Conservation (phyloP, 192 early-diverging fungal species). For the Coemansia sp. region DNA sequence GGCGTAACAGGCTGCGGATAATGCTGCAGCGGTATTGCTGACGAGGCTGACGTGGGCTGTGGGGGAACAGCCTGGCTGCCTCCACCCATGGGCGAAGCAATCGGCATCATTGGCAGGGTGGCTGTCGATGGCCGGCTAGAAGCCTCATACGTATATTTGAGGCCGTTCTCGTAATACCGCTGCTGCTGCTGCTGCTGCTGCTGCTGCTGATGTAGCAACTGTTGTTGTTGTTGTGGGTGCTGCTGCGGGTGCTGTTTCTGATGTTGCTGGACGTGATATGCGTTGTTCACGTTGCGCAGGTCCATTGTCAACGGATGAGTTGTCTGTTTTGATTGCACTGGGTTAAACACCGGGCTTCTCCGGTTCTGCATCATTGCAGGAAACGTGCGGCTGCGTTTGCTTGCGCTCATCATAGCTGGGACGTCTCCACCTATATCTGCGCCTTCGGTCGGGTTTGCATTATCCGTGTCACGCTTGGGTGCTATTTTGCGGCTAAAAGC, state of each 20-base stretch:
- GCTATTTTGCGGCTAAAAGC: slow-evolving; percentile 38
- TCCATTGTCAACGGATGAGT: not conserved
- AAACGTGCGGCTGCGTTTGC: slow-evolving; percentile 52
- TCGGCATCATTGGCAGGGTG: slow-evolving; percentile 24
- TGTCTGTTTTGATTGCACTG: slow-evolving; percentile 10
- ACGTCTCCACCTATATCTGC: slow-evolving; percentile 4
- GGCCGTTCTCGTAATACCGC: slow-evolving; percentile 15
- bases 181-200: slow-evolving; percentile 14
- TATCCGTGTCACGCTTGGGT: slow-evolving; percentile 41
- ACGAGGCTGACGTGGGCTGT: slow-evolving; percentile 3
- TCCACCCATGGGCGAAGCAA: slow-evolving; percentile 20
- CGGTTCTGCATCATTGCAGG: slow-evolving; percentile 29
- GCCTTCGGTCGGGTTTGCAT: not conserved
- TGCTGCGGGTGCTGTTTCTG: slow-evolving; percentile 4
- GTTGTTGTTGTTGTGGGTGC: slow-evolving; percentile 1
- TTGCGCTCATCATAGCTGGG: slow-evolving; percentile 33
- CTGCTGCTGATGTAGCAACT: slow-evolving; percentile 4
- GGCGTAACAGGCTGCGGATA: slow-evolving; percentile 1
- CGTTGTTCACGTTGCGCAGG: not conserved
- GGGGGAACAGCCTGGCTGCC: not conserved
- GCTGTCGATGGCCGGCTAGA: slow-evolving; percentile 23
- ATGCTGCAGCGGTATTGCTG: not conserved
- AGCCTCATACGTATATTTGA: slow-evolving; percentile 14
- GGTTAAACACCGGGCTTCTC: slow-evolving; percentile 15
- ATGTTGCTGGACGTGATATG: not conserved